Evolutionary conservation across 2,329 filamentous ascomycete genomes (phyloP), one percentile per base, ranked within the genome.

Genomic region (Fusarium lateritium): DNA sequence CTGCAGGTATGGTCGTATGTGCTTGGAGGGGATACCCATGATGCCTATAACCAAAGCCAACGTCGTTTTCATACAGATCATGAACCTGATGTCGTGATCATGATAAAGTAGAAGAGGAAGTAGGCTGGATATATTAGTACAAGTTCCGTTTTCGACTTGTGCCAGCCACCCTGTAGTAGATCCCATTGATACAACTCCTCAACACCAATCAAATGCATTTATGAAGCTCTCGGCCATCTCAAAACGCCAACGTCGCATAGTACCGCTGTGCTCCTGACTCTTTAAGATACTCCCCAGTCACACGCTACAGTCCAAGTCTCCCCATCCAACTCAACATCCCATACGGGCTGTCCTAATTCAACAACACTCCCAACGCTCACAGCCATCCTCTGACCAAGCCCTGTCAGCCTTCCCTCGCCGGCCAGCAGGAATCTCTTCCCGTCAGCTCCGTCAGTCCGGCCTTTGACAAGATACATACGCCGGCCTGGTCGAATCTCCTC

Each of bases 261-360:
- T 19, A 40, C 28, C 5, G 40, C 28, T 39, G 17, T 6, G 36
- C 13, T 17, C 10, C 11, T 15, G 28, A 9, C 46, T 47, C 45
- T 44, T 74, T 36, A 69, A 39, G 40, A 62, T 24, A 78, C 69
- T 21, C 64, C 71, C 81, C 81, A 82, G 13, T 82, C 77, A 22
- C 81, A 82, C 3, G 75, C 79, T 5, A 82, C 80, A 17, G 76
- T 76, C 80, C 80, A 82, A 21, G 53, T 47, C 26, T 76, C 60
- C 2, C 73, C 79, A 8, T 77, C 75, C 31, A 83, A 56, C 34
- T 75, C 66, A 28, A 81, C 72, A 36, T 82, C 78, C 81, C 81
- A 83, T 14, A 76, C 73, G 17, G 80, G 80, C 62, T 76, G 75
- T 36, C 76, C 76, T n/a, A 81, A 57, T 15, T 75, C 49, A 13